Percentiles rank a stretch among this genome's conserved stretches.
Conservation (phyloP, 2,329 filamentous ascomycete genomes). For the Talaromyces islandicus region DNA sequence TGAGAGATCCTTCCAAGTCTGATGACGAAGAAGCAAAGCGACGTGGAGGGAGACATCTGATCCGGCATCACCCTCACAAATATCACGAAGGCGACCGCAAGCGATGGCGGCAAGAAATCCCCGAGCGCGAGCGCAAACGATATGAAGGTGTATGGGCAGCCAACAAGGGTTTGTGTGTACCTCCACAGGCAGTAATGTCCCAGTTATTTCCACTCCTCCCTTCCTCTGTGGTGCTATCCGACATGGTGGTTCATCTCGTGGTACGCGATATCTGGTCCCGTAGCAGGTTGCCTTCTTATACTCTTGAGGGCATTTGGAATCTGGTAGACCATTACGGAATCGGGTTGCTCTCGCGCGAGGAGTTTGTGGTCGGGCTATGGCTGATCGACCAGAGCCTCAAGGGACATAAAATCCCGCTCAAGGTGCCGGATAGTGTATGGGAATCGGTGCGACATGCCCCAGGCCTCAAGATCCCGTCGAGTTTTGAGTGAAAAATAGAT, state of each 20-base stretch:
- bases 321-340: slow-evolving; percentile 35
- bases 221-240: slow-evolving; percentile 22
- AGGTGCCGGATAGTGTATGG: slow-evolving; percentile 44
- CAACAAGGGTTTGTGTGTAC: slow-evolving; percentile 38
- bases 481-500: neutral
- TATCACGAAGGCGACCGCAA: slow-evolving; percentile 44
- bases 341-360: slow-evolving; percentile 36
- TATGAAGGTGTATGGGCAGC: slow-evolving; percentile 49
- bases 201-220: slow-evolving; percentile 10
- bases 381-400: slow-evolving; percentile 44
- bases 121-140: slow-evolving; percentile 40
- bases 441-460: slow-evolving; percentile 36
- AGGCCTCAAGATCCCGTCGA: slow-evolving; percentile 27
- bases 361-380: slow-evolving; percentile 48
- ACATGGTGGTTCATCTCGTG: slow-evolving; percentile 41
- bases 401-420: slow-evolving; percentile 41
- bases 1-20: slow-evolving; percentile 32
- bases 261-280: slow-evolving; percentile 46
- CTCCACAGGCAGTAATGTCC: slow-evolving; percentile 11
- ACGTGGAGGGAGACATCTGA: slow-evolving; percentile 26
- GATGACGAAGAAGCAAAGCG: slow-evolving; percentile 26
- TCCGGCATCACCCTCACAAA: slow-evolving; percentile 42
- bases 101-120: slow-evolving; percentile 39
- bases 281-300: slow-evolving; percentile 33
- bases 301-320: slow-evolving; percentile 42